Conservation (phyloP, 2,329 filamentous ascomycete genomes). For the Clathrospora elynae region DNA sequence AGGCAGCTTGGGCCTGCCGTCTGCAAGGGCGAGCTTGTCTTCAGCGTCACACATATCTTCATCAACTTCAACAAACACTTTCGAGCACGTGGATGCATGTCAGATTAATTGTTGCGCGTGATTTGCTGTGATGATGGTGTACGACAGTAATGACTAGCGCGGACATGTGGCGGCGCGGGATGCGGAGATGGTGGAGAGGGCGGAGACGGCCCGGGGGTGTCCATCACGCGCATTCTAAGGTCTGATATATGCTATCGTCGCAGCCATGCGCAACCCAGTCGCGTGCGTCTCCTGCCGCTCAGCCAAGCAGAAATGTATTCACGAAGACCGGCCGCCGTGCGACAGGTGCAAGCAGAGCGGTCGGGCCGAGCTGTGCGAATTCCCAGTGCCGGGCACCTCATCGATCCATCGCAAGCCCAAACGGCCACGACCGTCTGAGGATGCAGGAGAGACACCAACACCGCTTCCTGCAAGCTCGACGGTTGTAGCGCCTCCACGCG, state of each 20-base stretch:
- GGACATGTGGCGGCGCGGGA: no score
- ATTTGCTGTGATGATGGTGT: no score
- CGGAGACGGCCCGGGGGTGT: constrained; percentile 1
- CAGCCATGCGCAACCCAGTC: constrained; percentile 47
- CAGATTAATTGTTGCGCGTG: no score
- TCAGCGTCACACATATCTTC: no score
- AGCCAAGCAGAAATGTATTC: constrained; percentile 50
- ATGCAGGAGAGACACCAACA: constrained; percentile 27
- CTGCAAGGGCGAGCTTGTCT: no score
- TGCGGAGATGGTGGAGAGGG: constrained; percentile 7
- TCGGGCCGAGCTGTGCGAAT: constrained; percentile 39
- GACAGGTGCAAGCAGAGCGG: constrained; percentile 46
- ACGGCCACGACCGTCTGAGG: constrained; percentile 39
- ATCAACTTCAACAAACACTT: no score
- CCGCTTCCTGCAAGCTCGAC: constrained; percentile 6
- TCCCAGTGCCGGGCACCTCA: constrained; percentile 43
- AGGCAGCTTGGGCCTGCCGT: no score
- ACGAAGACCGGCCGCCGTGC: constrained; percentile 48
- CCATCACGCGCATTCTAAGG: neutral
- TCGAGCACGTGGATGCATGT: no score
- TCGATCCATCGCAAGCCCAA: constrained; percentile 47
- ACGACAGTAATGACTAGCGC: no score
- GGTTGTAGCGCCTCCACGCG: constrained; percentile 18
- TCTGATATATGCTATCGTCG: neutral
- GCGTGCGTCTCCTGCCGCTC: constrained; percentile 48